Conservation (phyloP, 1,284 basidiomycete species). For the Malassezia equina region DNA sequence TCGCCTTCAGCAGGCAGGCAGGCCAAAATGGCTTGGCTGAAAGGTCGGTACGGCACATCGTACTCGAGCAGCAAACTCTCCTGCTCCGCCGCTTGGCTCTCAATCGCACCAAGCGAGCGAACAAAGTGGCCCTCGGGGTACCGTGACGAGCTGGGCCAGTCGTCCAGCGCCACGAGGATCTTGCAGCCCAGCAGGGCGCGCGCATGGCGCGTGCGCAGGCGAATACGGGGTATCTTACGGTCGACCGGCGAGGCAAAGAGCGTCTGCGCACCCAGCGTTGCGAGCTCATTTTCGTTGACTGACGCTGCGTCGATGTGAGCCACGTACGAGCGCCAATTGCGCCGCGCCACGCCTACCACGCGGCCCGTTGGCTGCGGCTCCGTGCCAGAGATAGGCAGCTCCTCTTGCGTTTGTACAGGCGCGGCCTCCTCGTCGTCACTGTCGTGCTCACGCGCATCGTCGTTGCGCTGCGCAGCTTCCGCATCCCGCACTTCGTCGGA, state of each 20-base stretch:
- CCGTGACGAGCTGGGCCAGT: slow-evolving; percentile 73
- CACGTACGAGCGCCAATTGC: slow-evolving; percentile 86
- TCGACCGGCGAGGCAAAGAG: slow-evolving; percentile 93
- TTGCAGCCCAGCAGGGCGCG: slow-evolving; percentile 80
- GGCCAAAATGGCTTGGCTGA: slow-evolving; percentile 83
- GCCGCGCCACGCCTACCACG: slow-evolving; percentile 81
- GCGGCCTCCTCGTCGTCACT: slow-evolving; percentile 47
- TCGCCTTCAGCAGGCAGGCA: slow-evolving; percentile 87
- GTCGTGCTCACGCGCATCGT: slow-evolving; percentile 60
- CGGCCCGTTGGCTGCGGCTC: slow-evolving; percentile 80
- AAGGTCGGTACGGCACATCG: slow-evolving; percentile 91
- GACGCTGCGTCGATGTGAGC: slow-evolving; percentile 89
- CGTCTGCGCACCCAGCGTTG: slow-evolving; percentile 76
- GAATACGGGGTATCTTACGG: slow-evolving; percentile 80
- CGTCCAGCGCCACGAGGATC: slow-evolving; percentile 87
- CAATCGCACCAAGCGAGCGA: slow-evolving; percentile 76
- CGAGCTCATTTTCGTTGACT: slow-evolving; percentile 60
- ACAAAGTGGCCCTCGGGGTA: slow-evolving; percentile 98
- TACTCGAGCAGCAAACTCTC: slow-evolving; percentile 89
- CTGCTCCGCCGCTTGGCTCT: slow-evolving; percentile 91
- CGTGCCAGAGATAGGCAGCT: slow-evolving; percentile 50
- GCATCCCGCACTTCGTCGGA: slow-evolving; percentile 79
- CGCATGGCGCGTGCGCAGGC: slow-evolving; percentile 86
- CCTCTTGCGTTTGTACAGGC: slow-evolving; percentile 36
- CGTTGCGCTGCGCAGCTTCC: slow-evolving; percentile 70